These are phyloP conservation scores for Mycena maculata DNA, from an alignment of 768 basidiomycete species.

Conservation along the genomic window DNA sequence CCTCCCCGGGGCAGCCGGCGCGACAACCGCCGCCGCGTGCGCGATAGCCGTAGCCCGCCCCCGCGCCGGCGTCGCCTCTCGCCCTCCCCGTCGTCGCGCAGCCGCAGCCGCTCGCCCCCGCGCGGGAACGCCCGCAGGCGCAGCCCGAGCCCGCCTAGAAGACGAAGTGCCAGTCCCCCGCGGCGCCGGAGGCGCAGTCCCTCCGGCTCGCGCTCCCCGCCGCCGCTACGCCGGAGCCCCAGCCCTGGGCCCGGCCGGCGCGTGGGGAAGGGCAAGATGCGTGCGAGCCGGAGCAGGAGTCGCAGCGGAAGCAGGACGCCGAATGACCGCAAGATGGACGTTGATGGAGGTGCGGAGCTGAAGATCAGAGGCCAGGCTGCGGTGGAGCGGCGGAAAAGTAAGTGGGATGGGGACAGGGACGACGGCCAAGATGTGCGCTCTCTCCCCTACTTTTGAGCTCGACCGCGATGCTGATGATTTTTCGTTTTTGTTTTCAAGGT, in stretches of 20 bases:
- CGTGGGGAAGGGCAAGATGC: conserved; percentile 17
- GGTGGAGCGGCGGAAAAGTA: conserved; percentile 63
- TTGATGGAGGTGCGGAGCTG: conserved; percentile 57
- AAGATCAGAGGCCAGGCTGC: conserved; percentile 83
- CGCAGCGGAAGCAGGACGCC: conserved; percentile 45
- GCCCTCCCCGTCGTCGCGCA: conserved; percentile 43
- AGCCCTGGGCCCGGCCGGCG: conserved; percentile 18
- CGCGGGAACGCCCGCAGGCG: conserved; percentile 57
- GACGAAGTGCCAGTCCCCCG: conserved; percentile 47
- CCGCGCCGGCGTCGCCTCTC: conserved; percentile 58
- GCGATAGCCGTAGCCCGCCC: conserved; percentile 69
- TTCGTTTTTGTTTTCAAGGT: conserved; percentile 31
- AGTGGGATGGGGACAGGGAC: conserved; percentile 49
- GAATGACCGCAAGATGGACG: conserved; percentile 50
- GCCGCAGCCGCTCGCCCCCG: conserved; percentile 48
- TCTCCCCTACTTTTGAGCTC: conserved; percentile 20
- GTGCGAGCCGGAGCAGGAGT: conserved; percentile 35
- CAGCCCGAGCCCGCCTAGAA: conserved; percentile 53
- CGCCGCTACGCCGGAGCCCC: conserved; percentile 42
- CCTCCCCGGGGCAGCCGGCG: conserved; percentile 57
- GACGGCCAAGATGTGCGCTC: conserved; percentile 49
- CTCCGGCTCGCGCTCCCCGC: conserved; percentile 47
- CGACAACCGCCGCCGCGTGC: conserved; percentile 36
- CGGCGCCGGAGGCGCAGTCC: conserved; percentile 42
- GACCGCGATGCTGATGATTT: conserved; percentile 8